phyloP scores from a whole-genome alignment of 768 basidiomycete genomes.

The Lentinula edodes region DNA sequence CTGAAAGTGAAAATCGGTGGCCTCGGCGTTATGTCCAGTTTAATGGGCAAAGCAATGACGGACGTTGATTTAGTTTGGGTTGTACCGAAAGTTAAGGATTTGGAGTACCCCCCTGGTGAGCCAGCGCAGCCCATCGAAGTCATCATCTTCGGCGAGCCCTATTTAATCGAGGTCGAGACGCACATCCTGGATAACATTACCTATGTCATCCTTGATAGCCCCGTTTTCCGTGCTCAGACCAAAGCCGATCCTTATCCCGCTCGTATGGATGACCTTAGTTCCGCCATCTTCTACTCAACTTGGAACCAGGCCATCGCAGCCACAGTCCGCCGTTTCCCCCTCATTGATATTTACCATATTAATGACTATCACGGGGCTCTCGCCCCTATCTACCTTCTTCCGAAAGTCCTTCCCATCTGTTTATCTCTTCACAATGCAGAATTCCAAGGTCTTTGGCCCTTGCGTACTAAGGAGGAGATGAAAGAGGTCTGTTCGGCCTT shows the following conservation, averaged over 20 bases:
- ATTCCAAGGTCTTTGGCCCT: constrained; percentile 95
- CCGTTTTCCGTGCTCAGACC: constrained; percentile 95
- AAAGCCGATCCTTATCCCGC: constrained; percentile 95
- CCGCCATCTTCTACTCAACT: constrained; percentile 96
- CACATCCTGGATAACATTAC: constrained; percentile 94
- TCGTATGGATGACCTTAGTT: constrained; percentile 95
- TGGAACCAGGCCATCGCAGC: constrained; percentile 98
- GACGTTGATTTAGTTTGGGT: constrained; percentile 96
- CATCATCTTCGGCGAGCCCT: constrained; percentile 93
- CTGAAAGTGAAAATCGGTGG: constrained; percentile 97
- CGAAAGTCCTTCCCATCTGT: constrained; percentile 86
- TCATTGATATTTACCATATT: constrained; percentile 91
- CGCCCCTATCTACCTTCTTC: constrained; percentile 85
- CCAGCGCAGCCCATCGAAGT: constrained; percentile 93
- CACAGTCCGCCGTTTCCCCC: constrained; percentile 79
- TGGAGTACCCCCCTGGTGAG: constrained; percentile 90
- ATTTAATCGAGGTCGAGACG: constrained; percentile 93
- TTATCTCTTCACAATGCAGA: constrained; percentile 95
- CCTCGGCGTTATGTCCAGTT: constrained; percentile 93
- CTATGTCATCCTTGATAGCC: constrained; percentile 89
- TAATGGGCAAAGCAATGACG: constrained; percentile 98
- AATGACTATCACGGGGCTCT: constrained; percentile 96
- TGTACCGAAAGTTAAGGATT: constrained; percentile 91
- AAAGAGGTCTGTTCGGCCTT: constrained; percentile 98
- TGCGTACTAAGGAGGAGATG: constrained; percentile 97